Evolutionary conservation across 2,329 filamentous ascomycete genomes (phyloP).

Genomic region (Grosmannia huntii): DNA sequence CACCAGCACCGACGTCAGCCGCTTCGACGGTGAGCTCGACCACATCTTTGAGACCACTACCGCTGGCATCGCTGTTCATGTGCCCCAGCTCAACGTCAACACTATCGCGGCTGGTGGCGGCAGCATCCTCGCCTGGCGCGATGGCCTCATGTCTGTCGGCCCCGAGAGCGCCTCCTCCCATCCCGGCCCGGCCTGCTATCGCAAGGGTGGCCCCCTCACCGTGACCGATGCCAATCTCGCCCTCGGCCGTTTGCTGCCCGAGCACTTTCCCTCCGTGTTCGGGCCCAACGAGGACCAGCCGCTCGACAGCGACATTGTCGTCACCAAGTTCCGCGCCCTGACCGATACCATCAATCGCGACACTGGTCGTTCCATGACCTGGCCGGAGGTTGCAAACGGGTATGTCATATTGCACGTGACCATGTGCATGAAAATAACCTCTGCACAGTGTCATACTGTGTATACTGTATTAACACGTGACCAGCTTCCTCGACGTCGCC

Average conservation of each 20-base stretch:
- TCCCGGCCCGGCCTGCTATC: constrained; percentile 54
- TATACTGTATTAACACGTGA: neutral
- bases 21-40: constrained; percentile 61
- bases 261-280: constrained; percentile 57
- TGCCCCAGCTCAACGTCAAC: constrained; percentile 84
- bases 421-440: too few relatives aligned
- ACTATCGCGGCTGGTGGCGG: constrained; percentile 78
- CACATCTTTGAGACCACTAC: constrained; percentile 55
- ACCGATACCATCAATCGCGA: neutral
- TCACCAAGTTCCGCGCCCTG: neutral
- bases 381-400: neutral
- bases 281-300: constrained; percentile 48
- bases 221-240: constrained; percentile 57
- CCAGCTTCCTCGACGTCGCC: constrained; percentile 51
- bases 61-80: constrained; percentile 81
- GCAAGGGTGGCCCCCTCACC: constrained; percentile 51
- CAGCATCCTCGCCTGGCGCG: constrained; percentile 48
- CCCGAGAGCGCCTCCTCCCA: constrained; percentile 72
- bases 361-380: neutral
- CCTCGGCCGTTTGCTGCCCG: constrained; percentile 39
- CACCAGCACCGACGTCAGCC: constrained; percentile 80
- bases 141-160: constrained; percentile 55
- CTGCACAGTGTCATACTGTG: too few relatives aligned
- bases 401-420: neutral
- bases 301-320: constrained; percentile 17